A percentile compares a stretch with the other conserved stretches of the same genome.
Conservation (phyloP, 225 moss, liverwort and hornwort genomes). For the Sphagnum contortum region DNA sequence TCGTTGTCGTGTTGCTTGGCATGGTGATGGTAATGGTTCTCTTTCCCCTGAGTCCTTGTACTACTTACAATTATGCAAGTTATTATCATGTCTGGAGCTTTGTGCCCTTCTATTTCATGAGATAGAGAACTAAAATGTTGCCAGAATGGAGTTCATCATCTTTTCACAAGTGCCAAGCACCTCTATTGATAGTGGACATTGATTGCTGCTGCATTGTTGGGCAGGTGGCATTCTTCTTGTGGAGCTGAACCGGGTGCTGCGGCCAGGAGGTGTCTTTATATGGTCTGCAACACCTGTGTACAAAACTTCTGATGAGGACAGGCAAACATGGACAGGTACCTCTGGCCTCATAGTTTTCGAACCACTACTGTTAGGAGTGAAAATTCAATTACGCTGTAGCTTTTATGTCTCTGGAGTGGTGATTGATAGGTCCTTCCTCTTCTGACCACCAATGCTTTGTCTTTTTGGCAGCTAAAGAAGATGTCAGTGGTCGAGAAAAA, state of each 20-base stretch:
- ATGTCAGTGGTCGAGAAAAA: neutral
- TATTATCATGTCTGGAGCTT: neutral
- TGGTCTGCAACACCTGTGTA: conserved; percentile 95
- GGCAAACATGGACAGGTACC: conserved; percentile 51
- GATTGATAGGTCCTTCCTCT: no score
- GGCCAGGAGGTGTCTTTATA: conserved; percentile 80
- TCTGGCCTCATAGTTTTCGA: neutral
- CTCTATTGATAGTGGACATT: no score
- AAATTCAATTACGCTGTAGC: no score
- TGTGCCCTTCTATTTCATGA: neutral
- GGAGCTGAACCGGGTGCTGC: conserved; percentile 74
- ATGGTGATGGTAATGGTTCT: conserved; percentile 34
- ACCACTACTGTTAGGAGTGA: neutral
- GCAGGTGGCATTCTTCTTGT: conserved; percentile 69
- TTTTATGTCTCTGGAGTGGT: no score
- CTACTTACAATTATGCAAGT: neutral
- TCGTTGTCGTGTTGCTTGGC: conserved; percentile 79
- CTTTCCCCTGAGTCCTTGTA: neutral
- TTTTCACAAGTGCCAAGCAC: no score
- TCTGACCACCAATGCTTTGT: no score
- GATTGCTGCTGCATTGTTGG: neutral
- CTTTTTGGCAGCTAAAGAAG: no score
- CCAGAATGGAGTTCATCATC: no score
- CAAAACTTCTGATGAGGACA: conserved; percentile 34
- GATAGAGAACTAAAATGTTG: no score